Conservation (phyloP, 352 stramenopile species). For the Globisporangium alternatum region DNA sequence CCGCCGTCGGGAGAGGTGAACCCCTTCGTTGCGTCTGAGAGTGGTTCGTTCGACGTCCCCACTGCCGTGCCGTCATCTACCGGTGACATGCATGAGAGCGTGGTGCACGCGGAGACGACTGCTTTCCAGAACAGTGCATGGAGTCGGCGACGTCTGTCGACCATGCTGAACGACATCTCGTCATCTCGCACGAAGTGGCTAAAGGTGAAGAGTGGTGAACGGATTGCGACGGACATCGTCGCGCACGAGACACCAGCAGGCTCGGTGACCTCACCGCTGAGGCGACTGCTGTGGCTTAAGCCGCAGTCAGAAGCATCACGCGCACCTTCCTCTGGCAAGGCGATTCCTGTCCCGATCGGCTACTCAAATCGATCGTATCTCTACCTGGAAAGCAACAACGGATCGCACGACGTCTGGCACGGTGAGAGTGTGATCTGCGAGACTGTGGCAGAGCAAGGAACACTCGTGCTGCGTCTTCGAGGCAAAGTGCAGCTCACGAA, state of each 20-base stretch:
- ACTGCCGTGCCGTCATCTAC: constrained; percentile 36
- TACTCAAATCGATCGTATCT: constrained; percentile 86
- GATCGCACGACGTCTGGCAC: constrained; percentile 64
- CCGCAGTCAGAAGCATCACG: constrained; percentile 50
- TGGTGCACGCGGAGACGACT: constrained; percentile 37
- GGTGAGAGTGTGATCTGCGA: constrained; percentile 83
- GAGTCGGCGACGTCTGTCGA: constrained; percentile 64
- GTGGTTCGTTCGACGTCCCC: constrained; percentile 49
- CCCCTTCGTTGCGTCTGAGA: constrained; percentile 16
- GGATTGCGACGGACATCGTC: constrained; percentile 73
- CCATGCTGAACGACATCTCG: constrained; percentile 75
- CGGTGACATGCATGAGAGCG: constrained; percentile 36
- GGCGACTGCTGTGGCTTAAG: constrained; percentile 74
- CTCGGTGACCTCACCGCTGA: constrained; percentile 71
- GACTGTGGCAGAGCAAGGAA: constrained; percentile 83
- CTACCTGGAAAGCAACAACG: constrained; percentile 65
- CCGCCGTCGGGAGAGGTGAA: constrained; percentile 15
- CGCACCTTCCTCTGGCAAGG: constrained; percentile 41
- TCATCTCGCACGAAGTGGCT: constrained; percentile 69
- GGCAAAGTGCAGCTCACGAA: constrained; percentile 80
- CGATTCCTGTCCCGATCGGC: constrained; percentile 83
- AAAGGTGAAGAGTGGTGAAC: constrained; percentile 56
- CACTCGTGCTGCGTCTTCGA: constrained; percentile 72
- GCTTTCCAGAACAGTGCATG: constrained; percentile 55
- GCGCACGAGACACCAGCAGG: constrained; percentile 81